Conservation (phyloP, 345 rosid species). For the Ailanthus altissimus region DNA sequence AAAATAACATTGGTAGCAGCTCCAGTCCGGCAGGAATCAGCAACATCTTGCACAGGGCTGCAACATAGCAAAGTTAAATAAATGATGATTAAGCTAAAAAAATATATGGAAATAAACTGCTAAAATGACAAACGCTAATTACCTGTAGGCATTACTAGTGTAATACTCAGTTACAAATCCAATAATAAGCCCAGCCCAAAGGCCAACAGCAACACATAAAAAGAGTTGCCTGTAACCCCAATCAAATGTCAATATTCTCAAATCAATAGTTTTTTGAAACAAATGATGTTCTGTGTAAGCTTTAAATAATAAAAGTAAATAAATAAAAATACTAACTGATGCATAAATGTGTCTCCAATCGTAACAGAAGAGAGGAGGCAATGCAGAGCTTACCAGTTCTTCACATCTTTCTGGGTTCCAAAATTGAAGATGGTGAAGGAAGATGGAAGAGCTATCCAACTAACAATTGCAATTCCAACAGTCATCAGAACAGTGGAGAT, state of each 20-base stretch:
- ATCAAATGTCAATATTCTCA: conserved; percentile 2
- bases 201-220: conserved; percentile 72
- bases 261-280: background rate
- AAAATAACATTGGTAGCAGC: conserved; percentile 82
- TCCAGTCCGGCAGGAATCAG: conserved; percentile 93
- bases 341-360: background rate
- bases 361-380: background rate
- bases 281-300: background rate
- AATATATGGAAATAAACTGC: background rate
- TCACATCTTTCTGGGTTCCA: conserved; percentile 66
- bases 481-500: conserved; percentile 75
- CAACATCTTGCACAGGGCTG: conserved; percentile 99
- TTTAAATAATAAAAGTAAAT: background rate
- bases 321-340: background rate
- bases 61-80: conserved; percentile 13
- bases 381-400: conserved; percentile 54
- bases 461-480: conserved; percentile 57
- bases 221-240: conserved; percentile 63
- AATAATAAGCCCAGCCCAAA: conserved; percentile 82
- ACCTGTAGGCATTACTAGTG: conserved; percentile 80
- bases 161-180: conserved; percentile 77
- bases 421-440: conserved; percentile 76
- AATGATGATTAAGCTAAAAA: background rate
- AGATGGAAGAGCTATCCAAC: conserved; percentile 60
- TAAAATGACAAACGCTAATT: background rate